phyloP scores from a whole-genome alignment of 352 stramenopile genomes.

The Pythium phragmitis region DNA sequence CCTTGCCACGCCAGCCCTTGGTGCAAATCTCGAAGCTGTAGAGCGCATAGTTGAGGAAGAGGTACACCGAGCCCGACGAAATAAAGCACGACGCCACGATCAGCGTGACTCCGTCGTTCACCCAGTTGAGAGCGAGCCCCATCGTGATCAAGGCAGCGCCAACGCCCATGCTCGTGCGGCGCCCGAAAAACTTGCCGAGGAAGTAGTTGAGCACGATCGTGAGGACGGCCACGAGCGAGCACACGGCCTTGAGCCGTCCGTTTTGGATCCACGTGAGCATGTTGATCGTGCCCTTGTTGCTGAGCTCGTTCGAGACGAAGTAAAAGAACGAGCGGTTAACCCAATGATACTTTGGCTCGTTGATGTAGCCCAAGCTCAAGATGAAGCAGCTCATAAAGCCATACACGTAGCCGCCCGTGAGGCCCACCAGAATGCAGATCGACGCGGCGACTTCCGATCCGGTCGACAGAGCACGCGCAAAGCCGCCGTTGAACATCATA shows the following conservation, averaged over 20 bases:
- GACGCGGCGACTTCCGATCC: conserved; percentile 80
- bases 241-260: conserved; percentile 62
- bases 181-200: conserved; percentile 58
- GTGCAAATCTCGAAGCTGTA: conserved; percentile 91
- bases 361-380: conserved; percentile 84
- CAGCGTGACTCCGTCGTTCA: conserved; percentile 50
- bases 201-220: conserved; percentile 50
- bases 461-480: conserved; percentile 80
- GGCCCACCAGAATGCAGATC: conserved; percentile 71
- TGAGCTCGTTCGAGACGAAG: conserved; percentile 61
- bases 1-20: conserved; percentile 84
- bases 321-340: conserved; percentile 85
- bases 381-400: conserved; percentile 80
- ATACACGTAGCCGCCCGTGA: conserved; percentile 68
- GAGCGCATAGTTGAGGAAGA: conserved; percentile 72
- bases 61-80: conserved; percentile 56
- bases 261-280: conserved; percentile 56
- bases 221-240: conserved; percentile 49
- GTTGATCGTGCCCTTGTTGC: conserved; percentile 29
- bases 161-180: conserved; percentile 59
- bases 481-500: conserved; percentile 91
- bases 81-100: conserved; percentile 53
- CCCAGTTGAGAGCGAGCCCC: conserved; percentile 60
- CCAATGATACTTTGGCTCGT: conserved; percentile 65
- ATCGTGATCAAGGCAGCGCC: conserved; percentile 48